Evolutionary conservation across 805 yeast species (phyloP).

Genomic region (Candida palmyrensis): DNA sequence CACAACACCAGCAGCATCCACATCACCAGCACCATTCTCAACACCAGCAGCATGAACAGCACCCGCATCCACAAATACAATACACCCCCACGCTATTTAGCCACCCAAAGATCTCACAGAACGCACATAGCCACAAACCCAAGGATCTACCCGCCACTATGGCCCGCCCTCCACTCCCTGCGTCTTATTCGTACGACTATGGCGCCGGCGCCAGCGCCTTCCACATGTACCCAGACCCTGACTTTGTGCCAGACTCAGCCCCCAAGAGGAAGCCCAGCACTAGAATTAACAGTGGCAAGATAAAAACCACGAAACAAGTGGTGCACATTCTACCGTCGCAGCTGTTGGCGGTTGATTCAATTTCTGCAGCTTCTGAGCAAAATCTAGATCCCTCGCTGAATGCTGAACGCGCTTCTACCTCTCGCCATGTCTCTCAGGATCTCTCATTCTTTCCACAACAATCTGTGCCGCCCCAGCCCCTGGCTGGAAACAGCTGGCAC

Average conservation of each 20-base stretch:
- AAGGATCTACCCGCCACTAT: slow-evolving; percentile 4
- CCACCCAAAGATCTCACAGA: too few relatives aligned
- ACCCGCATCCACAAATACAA: background rate
- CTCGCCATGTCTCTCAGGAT: too few relatives aligned
- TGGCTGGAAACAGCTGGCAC: background rate
- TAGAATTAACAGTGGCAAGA: slow-evolving; percentile 1
- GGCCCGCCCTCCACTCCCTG: background rate
- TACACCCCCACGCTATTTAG: too few relatives aligned
- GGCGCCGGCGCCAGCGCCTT: background rate
- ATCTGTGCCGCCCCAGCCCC: too few relatives aligned
- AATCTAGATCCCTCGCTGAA: too few relatives aligned
- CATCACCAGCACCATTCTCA: slow-evolving; percentile 11
- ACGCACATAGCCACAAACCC: slow-evolving; percentile 5
- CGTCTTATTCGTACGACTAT: slow-evolving; percentile 2
- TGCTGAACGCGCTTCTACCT: too few relatives aligned
- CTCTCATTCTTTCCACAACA: too few relatives aligned
- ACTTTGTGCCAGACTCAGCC: background rate
- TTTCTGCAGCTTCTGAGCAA: too few relatives aligned
- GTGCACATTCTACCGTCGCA: too few relatives aligned
- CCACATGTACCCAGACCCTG: background rate
- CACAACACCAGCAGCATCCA: slow-evolving; percentile 6
- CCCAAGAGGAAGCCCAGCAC: slow-evolving; percentile 3
- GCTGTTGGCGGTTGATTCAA: too few relatives aligned
- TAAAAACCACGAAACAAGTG: background rate
- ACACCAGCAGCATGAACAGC: slow-evolving; percentile 3